These are phyloP conservation scores for Suillus placidus DNA, from an alignment of 768 basidiomycete genomes.

Conservation along the genomic window DNA sequence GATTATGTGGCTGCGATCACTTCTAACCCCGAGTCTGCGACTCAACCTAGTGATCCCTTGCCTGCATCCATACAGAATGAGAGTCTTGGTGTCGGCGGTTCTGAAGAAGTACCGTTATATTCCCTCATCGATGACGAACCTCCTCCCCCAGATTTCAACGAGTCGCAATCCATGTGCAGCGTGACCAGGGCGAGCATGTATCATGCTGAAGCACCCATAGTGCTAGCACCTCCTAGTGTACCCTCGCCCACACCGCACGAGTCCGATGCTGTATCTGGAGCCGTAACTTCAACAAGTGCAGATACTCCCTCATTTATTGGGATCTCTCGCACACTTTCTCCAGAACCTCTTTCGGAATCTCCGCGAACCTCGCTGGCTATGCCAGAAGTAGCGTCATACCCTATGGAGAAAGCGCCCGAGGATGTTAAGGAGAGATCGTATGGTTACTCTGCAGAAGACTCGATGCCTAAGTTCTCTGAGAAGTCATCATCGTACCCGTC, in stretches of 20 bases:
- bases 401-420: background rate
- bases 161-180: slow-evolving; percentile 7
- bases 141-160: slow-evolving; percentile 30
- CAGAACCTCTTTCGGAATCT: background rate
- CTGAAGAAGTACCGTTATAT: slow-evolving; percentile 26
- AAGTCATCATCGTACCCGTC: background rate
- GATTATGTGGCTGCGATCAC: background rate
- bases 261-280: background rate
- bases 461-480: background rate
- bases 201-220: background rate
- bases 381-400: background rate
- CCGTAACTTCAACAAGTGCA: background rate
- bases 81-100: slow-evolving; percentile 8
- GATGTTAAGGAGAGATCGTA: background rate
- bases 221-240: background rate
- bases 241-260: background rate
- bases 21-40: background rate
- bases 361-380: background rate
- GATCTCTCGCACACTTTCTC: background rate
- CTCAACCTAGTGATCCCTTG: background rate
- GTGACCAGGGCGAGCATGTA: background rate
- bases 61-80: background rate
- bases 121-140: slow-evolving; percentile 26
- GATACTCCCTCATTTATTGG: too few relatives aligned
- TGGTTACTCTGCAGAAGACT: background rate